phyloP scores from a whole-genome alignment of 768 basidiomycete species.

The Gloeophyllum trabeum region DNA sequence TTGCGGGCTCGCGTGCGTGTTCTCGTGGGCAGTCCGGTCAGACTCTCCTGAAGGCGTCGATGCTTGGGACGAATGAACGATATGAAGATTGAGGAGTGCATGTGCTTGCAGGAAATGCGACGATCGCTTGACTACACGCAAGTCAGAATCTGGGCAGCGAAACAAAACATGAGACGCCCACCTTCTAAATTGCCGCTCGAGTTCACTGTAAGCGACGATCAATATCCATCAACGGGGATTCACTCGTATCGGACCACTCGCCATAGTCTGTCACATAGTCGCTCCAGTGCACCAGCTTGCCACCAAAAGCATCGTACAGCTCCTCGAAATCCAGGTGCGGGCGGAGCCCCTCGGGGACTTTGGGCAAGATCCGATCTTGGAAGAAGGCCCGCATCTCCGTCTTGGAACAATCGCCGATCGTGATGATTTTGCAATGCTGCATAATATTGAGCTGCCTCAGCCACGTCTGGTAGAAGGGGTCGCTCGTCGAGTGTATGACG shows the following conservation, averaged over 20 bases:
- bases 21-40: not conserved
- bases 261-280: constrained; percentile 72
- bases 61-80: constrained; percentile 72
- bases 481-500: constrained; percentile 73
- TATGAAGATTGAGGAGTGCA: constrained; percentile 72
- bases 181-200: not conserved
- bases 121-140: too few species aligned
- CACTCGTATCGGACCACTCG: constrained; percentile 20
- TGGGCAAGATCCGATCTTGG: constrained; percentile 50
- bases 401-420: constrained; percentile 72
- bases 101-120: constrained; percentile 84
- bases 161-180: too few species aligned
- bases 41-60: constrained; percentile 6
- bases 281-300: constrained; percentile 75
- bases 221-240: too few species aligned
- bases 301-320: constrained; percentile 73
- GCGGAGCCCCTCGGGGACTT: constrained; percentile 53
- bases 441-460: constrained; percentile 69
- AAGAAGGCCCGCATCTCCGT: constrained; percentile 59
- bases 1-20: not conserved
- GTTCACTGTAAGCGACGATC: not conserved
- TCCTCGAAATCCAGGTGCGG: constrained; percentile 53
- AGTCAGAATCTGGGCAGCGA: too few species aligned
- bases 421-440: constrained; percentile 80
- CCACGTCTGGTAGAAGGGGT: constrained; percentile 82